Evolutionary conservation across 129 eudicot genomes (phyloP).

Genomic region (Rutidosis leptorrhynchoides): DNA sequence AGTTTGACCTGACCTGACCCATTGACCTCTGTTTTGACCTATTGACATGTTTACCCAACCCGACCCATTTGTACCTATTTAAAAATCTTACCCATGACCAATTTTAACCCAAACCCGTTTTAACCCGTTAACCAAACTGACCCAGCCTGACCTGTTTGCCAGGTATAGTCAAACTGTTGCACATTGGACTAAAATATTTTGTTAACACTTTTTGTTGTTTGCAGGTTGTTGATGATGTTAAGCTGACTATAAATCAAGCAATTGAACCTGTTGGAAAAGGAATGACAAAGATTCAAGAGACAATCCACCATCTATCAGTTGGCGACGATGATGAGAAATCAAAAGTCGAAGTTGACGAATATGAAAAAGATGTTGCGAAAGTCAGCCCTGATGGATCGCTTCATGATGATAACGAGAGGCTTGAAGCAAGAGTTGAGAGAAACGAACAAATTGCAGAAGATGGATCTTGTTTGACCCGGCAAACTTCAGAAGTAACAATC

Average conservation of each 20-base stretch:
- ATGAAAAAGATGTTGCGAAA: conserved; percentile 39
- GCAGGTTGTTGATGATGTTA: conserved; percentile 92
- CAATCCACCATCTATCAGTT: conserved; percentile 59
- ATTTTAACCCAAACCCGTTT: no score
- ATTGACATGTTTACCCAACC: no score
- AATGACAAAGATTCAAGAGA: conserved; percentile 85
- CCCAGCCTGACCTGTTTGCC: no score
- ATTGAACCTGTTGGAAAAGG: conserved; percentile 92
- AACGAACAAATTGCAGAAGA: conserved; percentile 36
- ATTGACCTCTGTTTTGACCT: no score
- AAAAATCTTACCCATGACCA: no score
- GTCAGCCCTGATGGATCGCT: conserved; percentile 9
- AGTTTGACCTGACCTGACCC: no score
- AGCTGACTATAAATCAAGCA: conserved; percentile 84
- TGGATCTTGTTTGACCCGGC: conserved; percentile 8
- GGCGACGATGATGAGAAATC: conserved; percentile 43
- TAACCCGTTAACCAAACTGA: no score
- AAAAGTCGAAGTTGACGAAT: conserved; percentile 60
- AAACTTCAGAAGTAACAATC: conserved; percentile 23
- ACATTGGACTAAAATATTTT: neutral
- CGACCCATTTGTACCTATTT: no score
- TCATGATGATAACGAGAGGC: conserved; percentile 38
- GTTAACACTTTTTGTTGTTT: neutral
- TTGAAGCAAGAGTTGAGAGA: conserved; percentile 53
- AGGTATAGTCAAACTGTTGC: no score